Evolutionary conservation across 805 yeast genomes (phyloP).

Genomic region (Cyberlindnera mississippiensis): DNA sequence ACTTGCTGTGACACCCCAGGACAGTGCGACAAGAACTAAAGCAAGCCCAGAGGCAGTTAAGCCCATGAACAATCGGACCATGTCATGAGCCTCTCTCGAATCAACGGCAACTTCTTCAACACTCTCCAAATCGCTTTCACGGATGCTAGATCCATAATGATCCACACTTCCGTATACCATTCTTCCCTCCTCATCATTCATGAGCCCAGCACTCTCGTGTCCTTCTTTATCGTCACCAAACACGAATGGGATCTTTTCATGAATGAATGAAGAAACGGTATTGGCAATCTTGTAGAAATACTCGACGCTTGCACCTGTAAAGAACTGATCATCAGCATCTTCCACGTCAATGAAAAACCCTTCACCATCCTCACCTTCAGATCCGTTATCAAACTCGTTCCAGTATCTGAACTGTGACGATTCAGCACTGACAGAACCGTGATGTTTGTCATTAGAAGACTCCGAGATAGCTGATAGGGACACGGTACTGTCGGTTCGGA

Average conservation of each 20-base stretch:
- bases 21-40: conserved; percentile 38
- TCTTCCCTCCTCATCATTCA: not conserved
- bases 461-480: conserved; percentile 10
- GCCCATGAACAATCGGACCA: conserved; percentile 42
- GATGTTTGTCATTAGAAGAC: conserved; percentile 2
- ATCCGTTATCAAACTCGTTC: conserved; percentile 65
- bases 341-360: conserved; percentile 34
- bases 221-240: conserved; percentile 6
- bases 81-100: conserved; percentile 34
- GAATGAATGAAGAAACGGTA: conserved; percentile 12
- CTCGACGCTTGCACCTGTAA: conserved; percentile 26
- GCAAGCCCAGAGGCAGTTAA: conserved; percentile 37
- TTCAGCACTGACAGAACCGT: conserved; percentile 13
- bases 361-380: conserved; percentile 45
- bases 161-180: not conserved
- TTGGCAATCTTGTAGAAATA: conserved; percentile 24
- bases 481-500: not conserved
- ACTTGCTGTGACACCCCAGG: conserved; percentile 40
- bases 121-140: not conserved
- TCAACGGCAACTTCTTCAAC: conserved; percentile 9
- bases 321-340: conserved; percentile 28
- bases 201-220: not conserved
- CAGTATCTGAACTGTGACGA: conserved; percentile 42
- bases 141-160: not conserved
- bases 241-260: conserved; percentile 19